Evolutionary conservation across 441 rosid species (phyloP).

Genomic region (Pelargonium australe): DNA sequence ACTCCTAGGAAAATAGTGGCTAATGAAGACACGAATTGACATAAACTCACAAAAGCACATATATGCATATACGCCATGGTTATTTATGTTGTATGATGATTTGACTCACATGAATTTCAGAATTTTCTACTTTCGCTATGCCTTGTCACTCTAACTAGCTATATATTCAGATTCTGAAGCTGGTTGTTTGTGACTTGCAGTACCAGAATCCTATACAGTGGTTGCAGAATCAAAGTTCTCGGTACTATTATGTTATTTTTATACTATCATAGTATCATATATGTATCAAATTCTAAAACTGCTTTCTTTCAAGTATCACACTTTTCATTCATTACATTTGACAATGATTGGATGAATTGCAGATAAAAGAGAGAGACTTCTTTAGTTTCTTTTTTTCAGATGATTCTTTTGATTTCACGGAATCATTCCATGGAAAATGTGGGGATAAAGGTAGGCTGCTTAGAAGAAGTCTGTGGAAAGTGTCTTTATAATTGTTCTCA

Average conservation of each 20-base stretch:
- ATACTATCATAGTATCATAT: constrained; percentile 13
- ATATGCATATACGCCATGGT: not conserved
- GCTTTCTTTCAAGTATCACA: constrained; percentile 15
- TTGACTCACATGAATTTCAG: not conserved
- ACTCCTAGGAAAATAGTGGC: not conserved
- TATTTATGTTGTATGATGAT: not conserved
- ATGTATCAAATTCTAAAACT: constrained; percentile 6
- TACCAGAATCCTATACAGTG: constrained; percentile 50
- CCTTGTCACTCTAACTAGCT: not conserved
- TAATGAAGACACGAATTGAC: not conserved
- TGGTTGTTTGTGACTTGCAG: constrained; percentile 53
- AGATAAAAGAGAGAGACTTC: constrained; percentile 75
- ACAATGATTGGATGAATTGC: constrained; percentile 31
- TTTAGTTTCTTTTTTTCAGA: constrained; percentile 71
- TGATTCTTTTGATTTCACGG: constrained; percentile 49
- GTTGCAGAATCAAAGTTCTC: constrained; percentile 68
- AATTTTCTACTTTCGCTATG: not conserved
- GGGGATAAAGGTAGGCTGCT: constrained; percentile 81
- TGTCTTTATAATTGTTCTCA: constrained; percentile 9
- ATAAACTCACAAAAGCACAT: not conserved
- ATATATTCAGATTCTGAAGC: not conserved
- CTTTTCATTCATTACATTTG: constrained; percentile 2
- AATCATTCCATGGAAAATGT: constrained; percentile 66
- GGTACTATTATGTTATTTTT: constrained; percentile 40
- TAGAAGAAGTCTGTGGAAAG: constrained; percentile 12